Base-by-base conservation (phyloP, 208 protist genomes). In the Trypanosoma lewisi region DNA sequence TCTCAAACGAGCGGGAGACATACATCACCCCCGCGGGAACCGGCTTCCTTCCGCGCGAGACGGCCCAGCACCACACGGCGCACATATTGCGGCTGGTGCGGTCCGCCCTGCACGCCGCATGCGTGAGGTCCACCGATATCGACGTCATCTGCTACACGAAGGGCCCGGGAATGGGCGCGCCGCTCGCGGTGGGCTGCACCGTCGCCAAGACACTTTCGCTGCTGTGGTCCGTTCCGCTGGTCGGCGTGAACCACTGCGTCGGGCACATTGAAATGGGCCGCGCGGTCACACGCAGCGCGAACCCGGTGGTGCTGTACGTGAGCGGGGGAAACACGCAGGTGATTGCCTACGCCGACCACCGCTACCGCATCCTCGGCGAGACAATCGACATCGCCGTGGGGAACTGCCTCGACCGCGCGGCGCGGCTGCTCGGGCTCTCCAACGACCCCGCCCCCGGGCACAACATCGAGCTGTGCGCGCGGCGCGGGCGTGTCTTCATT, bases 201-300 rank as follows among this genome's bases (percentile, higher is more conserved):
- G 84, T 94, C 2, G 88, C 88, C 17, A 80, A 80, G 53, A 81
- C 83, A 16, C 82, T 94, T 4, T 87, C 84, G 4, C 70, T 94
- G 9, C 56, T 82, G 49, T 98, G 93, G 95, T 75, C 83, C 23
- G 83, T 89, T 47, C 98, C 97, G 21, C 69, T 99, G 11, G 82
- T 99, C 16, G 94, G 93, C 2, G 99, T 99, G 5, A 99, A 99
- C 75, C 99, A 99, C 76, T 99, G 99, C 72, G 87, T 99, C 16
- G 98, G 94, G 0, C 99, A 99, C 80, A 99, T 99, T 68, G 99
- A 99, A 79, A 99, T 99, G 98, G 99, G 99, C 14, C 78, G 98
- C 36, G 70, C 98, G 6, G 94, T 98, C 11, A 99, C 97, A 6
- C 67, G 80, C n/a, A 85, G 97, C 4, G 64, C 82, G 19, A 95